phyloP scores from a whole-genome alignment of 805 yeast genomes.

The Candida anglica region DNA sequence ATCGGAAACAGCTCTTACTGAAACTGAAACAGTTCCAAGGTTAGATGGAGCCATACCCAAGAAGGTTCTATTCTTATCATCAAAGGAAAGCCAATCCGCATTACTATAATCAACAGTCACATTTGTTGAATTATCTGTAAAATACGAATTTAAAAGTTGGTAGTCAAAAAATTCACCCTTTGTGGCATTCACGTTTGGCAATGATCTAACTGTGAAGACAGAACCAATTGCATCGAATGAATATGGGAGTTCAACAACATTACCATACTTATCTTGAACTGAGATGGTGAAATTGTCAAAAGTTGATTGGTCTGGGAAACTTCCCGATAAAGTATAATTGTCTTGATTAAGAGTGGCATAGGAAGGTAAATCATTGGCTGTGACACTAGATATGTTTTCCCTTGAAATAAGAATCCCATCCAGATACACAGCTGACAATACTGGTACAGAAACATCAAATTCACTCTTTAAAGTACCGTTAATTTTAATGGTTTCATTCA shows the following conservation, averaged over 20 bases:
- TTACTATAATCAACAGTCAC: constrained; percentile 41
- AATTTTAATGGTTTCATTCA: constrained; percentile 51
- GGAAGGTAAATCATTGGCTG: constrained; percentile 51
- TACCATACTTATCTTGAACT: constrained; percentile 56
- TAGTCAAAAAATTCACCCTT: constrained; percentile 57
- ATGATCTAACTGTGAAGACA: constrained; percentile 50
- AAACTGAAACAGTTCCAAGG: constrained; percentile 19
- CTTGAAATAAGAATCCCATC: constrained; percentile 52
- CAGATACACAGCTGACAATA: constrained; percentile 54
- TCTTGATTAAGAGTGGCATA: constrained; percentile 47
- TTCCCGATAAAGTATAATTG: constrained; percentile 48
- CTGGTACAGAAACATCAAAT: constrained; percentile 57
- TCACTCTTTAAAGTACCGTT: constrained; percentile 64
- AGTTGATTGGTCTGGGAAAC: constrained; percentile 46
- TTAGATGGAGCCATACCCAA: constrained; percentile 55
- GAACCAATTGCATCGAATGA: constrained; percentile 50
- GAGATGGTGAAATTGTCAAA: constrained; percentile 49
- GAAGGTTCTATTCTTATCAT: constrained; percentile 58
- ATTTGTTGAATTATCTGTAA: constrained; percentile 52
- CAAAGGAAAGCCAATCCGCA: constrained; percentile 63
- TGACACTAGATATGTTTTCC: constrained; percentile 53
- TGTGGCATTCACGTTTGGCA: constrained; percentile 66
- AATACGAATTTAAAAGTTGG: constrained; percentile 49
- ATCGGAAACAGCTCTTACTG: constrained; percentile 25
- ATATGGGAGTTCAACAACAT: constrained; percentile 56